These are phyloP conservation scores for Cinnamomum micranthum DNA, from an alignment of 164 flowering plant genomes.

Conservation along the genomic window DNA sequence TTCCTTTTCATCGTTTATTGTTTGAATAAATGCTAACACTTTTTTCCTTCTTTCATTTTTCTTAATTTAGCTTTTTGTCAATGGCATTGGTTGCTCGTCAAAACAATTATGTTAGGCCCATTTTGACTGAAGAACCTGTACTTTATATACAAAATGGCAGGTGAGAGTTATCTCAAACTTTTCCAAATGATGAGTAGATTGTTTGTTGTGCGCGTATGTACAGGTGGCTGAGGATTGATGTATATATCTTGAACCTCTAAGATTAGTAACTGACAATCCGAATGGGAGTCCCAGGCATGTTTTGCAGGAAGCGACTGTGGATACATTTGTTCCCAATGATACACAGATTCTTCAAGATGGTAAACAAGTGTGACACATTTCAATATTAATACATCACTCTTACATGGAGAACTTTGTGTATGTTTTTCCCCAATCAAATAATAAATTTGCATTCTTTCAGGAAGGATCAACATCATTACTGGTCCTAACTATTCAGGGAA, in stretches of 20 bases:
- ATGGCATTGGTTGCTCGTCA: slow-evolving; percentile 86
- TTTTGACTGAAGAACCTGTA: slow-evolving; percentile 54
- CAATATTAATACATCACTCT: background rate
- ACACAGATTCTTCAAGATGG: slow-evolving; percentile 68
- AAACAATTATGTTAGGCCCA: slow-evolving; percentile 86
- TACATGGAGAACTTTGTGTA: background rate
- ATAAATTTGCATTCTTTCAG: slow-evolving; percentile 34
- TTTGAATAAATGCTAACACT: background rate
- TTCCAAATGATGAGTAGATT: background rate
- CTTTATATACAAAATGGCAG: slow-evolving; percentile 86
- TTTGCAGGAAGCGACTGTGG: slow-evolving; percentile 97
- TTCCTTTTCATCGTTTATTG: background rate
- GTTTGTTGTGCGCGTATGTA: background rate
- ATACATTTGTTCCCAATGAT: slow-evolving; percentile 95
- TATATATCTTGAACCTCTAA: background rate
- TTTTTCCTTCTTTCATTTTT: background rate
- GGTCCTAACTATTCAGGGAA: slow-evolving; percentile 99
- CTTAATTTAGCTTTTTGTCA: slow-evolving; percentile 53
- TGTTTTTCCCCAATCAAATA: background rate
- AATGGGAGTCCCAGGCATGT: slow-evolving; percentile 56
- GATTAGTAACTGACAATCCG: slow-evolving; percentile 8
- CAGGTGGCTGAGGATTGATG: background rate
- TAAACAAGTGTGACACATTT: slow-evolving; percentile 17
- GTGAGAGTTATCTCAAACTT: slow-evolving; percentile 24
- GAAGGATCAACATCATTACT: slow-evolving; percentile 76